phyloP scores from a whole-genome alignment of 768 basidiomycete genomes.

The Leccinellum albellum region DNA sequence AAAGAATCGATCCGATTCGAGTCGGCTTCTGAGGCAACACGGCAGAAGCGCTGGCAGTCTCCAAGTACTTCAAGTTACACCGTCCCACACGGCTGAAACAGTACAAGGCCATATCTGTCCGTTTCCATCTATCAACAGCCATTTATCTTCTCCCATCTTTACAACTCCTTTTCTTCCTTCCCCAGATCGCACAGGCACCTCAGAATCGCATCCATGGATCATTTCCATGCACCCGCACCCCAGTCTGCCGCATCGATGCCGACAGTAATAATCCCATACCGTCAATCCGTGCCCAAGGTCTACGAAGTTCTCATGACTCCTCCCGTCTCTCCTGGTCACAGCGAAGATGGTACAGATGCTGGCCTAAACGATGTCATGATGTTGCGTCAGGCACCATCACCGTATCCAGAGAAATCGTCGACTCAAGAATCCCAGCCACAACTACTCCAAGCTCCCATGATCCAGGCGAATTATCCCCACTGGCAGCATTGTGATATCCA shows the following conservation, averaged over 20 bases:
- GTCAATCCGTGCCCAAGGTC: constrained; percentile 42
- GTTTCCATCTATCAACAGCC: constrained; percentile 1
- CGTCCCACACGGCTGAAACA: constrained; percentile 1
- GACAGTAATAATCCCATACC: constrained; percentile 18
- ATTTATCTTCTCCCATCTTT: constrained; percentile 3
- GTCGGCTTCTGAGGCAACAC: constrained; percentile 11
- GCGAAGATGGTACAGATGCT: constrained; percentile 34
- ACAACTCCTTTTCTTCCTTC: background rate
- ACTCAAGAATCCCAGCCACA: constrained; percentile 9
- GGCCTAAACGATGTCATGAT: constrained; percentile 5
- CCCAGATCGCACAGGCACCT: background rate
- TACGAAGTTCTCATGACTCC: constrained; percentile 67
- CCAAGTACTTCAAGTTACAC: too few relatives aligned
- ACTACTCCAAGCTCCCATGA: background rate
- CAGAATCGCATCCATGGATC: constrained; percentile 21
- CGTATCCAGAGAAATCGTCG: constrained; percentile 8
- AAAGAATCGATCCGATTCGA: background rate
- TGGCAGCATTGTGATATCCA: constrained; percentile 9
- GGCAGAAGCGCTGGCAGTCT: constrained; percentile 3
- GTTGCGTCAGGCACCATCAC: constrained; percentile 12
- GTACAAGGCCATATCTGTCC: constrained; percentile 14
- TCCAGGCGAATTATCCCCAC: constrained; percentile 7
- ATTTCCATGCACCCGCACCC: constrained; percentile 21
- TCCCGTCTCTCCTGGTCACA: constrained; percentile 59
- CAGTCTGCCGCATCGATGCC: constrained; percentile 11